Evolutionary conservation across 306 rosid species (phyloP).

Genomic region (Lathyrus aphaca): DNA sequence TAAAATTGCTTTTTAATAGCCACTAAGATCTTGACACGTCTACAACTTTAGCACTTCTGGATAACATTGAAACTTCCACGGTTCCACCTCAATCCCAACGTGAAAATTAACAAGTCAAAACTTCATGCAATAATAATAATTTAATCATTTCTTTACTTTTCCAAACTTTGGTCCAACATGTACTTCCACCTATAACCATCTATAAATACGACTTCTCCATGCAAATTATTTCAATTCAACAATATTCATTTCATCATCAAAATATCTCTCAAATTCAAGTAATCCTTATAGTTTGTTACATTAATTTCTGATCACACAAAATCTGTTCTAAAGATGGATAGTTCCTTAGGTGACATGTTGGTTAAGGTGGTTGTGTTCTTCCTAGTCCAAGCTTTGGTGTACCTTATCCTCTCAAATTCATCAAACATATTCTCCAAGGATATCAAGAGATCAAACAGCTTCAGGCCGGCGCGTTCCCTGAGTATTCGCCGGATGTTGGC

Average conservation of each 20-base stretch:
- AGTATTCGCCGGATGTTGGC: constrained; percentile 74
- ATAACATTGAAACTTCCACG: constrained; percentile 41
- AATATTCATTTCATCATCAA: constrained; percentile 31
- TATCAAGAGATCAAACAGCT: constrained; percentile 57
- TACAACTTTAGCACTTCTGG: background rate
- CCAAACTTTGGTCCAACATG: constrained; percentile 35
- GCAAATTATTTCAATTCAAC: background rate
- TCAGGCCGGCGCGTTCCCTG: constrained; percentile 64
- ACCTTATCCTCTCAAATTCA: constrained; percentile 78
- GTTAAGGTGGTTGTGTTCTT: constrained; percentile 66
- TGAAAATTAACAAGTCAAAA: constrained; percentile 28
- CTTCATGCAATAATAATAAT: background rate
- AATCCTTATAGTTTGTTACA: background rate
- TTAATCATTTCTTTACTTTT: background rate
- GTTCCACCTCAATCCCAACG: constrained; percentile 12
- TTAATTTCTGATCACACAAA: background rate
- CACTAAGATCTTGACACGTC: constrained; percentile 26
- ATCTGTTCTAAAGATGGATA: constrained; percentile 43
- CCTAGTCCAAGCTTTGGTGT: constrained; percentile 71
- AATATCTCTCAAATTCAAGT: background rate
- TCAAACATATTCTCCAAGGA: constrained; percentile 72
- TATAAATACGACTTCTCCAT: constrained; percentile 32
- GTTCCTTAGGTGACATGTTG: constrained; percentile 52
- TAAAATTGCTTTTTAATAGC: constrained; percentile 7
- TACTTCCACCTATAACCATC: constrained; percentile 4